These are phyloP conservation scores for Leccinellum rugosiceps DNA, from an alignment of 768 basidiomycete species.

Conservation along the genomic window DNA sequence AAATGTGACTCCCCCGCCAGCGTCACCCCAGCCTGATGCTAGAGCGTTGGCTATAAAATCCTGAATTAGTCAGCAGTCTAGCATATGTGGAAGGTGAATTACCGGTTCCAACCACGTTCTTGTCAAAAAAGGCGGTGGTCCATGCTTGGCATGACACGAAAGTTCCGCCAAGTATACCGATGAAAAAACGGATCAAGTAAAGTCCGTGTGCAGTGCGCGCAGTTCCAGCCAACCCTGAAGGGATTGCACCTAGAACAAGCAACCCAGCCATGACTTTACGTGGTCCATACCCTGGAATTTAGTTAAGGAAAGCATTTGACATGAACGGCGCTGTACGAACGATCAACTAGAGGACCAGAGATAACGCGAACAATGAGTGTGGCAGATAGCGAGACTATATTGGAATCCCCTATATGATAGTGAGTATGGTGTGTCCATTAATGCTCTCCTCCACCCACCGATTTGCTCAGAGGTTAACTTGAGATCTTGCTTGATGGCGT, in stretches of 20 bases:
- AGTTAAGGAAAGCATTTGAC: background rate
- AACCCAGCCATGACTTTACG: conserved; percentile 53
- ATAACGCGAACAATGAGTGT: conserved; percentile 48
- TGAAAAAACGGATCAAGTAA: conserved; percentile 51
- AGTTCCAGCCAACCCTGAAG: conserved; percentile 56
- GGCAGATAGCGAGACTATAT: conserved; percentile 43
- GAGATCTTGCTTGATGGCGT: conserved; percentile 52
- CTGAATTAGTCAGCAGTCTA: conserved; percentile 20
- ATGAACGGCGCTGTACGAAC: conserved; percentile 13
- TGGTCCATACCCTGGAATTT: conserved; percentile 40
- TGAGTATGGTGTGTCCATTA: background rate
- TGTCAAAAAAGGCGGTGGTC: conserved; percentile 62
- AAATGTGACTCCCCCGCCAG: conserved; percentile 49
- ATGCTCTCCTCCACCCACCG: conserved; percentile 20
- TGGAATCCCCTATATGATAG: conserved; percentile 40
- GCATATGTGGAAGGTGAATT: background rate
- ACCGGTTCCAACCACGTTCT: conserved; percentile 39
- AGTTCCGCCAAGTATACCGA: conserved; percentile 57
- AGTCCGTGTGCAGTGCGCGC: conserved; percentile 39
- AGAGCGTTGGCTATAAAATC: conserved; percentile 46
- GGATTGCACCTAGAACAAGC: conserved; percentile 53
- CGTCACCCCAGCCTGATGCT: conserved; percentile 54
- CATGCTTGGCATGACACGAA: conserved; percentile 62
- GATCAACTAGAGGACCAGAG: conserved; percentile 50
- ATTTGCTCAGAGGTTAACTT: conserved; percentile 46